phyloP scores from a whole-genome alignment of 306 rosid species.

The Cicer cuneatum region DNA sequence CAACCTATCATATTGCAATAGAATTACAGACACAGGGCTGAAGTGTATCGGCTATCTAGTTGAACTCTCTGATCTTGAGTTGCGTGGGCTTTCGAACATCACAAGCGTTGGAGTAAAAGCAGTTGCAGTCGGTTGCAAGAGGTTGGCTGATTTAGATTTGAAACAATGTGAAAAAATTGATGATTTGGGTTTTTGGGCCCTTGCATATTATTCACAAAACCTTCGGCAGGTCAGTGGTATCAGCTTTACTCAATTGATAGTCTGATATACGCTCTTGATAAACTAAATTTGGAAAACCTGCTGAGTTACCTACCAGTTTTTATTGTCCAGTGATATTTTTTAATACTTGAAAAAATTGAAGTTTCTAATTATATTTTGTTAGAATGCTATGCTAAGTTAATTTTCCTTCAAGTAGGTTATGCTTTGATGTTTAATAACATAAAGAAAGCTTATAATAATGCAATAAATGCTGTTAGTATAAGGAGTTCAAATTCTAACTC shows the following conservation, averaged over 20 bases:
- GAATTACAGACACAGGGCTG: slow-evolving; percentile 62
- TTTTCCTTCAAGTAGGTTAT: slow-evolving; percentile 17
- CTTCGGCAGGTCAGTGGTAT: slow-evolving; percentile 60
- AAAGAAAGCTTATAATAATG: not conserved
- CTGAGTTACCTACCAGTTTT: too few relatives aligned
- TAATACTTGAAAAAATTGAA: not conserved
- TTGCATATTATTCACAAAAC: slow-evolving; percentile 58
- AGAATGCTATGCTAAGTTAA: not conserved
- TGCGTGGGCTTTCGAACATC: slow-evolving; percentile 63
- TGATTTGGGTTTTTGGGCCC: slow-evolving; percentile 68
- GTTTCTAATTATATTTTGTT: slow-evolving; percentile 5
- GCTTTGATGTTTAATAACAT: not conserved
- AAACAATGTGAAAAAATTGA: slow-evolving; percentile 63
- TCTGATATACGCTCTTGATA: slow-evolving; percentile 1
- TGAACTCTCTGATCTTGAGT: slow-evolving; percentile 60
- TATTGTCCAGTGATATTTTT: not conserved
- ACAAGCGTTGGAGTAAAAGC: slow-evolving; percentile 60
- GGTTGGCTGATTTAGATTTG: slow-evolving; percentile 65
- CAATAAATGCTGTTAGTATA: slow-evolving; percentile 11
- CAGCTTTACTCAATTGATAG: slow-evolving; percentile 3
- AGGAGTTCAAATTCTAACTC: slow-evolving; percentile 41
- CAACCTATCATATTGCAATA: slow-evolving; percentile 69
- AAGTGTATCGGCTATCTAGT: slow-evolving; percentile 51
- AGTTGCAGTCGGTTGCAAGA: slow-evolving; percentile 61
- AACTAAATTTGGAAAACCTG: not conserved